Conservation (phyloP, 352 stramenopile species). For the Pythium insidiosum region DNA sequence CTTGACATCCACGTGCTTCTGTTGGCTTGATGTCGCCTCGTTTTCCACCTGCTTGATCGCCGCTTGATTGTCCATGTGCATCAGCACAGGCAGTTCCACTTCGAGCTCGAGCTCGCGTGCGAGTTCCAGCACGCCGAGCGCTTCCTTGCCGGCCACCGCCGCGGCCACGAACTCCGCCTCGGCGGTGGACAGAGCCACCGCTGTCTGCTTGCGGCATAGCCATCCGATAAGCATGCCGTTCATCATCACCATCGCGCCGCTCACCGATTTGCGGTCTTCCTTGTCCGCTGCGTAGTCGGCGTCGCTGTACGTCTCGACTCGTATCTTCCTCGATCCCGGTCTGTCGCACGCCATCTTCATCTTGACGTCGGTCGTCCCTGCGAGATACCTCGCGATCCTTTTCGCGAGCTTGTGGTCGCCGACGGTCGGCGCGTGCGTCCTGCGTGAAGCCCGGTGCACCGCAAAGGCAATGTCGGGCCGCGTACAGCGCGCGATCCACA, state of each 20-base stretch:
- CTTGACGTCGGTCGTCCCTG: constrained; percentile 7
- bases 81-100: constrained; percentile 3
- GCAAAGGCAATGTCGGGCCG: constrained; percentile 19
- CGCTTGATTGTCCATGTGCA: constrained; percentile 14
- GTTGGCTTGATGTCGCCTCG: constrained; percentile 1
- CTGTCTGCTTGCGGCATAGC: constrained; percentile 14
- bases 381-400: constrained; percentile 13
- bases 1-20: constrained; percentile 12
- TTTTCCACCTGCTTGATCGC: constrained; percentile 12
- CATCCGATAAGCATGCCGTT: constrained; percentile 8
- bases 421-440: constrained; percentile 7
- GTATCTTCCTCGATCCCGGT: not conserved
- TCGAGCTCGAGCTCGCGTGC: not conserved
- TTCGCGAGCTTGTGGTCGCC: constrained; percentile 12
- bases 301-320: constrained; percentile 8
- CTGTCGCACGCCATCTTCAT: constrained; percentile 1
- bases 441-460: constrained; percentile 11
- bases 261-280: constrained; percentile 15
- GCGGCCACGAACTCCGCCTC: constrained; percentile 1
- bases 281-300: constrained; percentile 14
- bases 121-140: constrained; percentile 1
- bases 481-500: constrained; percentile 20
- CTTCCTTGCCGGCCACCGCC: not conserved
- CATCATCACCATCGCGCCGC: constrained; percentile 1
- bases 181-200: not conserved